A percentile compares a stretch with the other conserved stretches of the same genome.
Evolutionary conservation across 148 eudicot species (phyloP).

Genomic region (Camellia sinensis): DNA sequence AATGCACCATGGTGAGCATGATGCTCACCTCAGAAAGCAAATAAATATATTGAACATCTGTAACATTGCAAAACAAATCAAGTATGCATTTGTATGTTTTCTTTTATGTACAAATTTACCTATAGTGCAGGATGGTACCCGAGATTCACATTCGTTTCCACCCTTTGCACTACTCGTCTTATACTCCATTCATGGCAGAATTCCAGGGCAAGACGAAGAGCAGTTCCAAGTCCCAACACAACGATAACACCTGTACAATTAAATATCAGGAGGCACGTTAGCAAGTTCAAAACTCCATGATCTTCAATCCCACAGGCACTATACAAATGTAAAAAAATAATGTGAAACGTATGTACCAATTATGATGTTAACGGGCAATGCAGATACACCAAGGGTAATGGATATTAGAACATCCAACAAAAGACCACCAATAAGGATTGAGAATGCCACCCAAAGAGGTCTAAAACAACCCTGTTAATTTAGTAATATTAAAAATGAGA

Average conservation of each 20-base stretch:
- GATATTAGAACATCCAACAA: conserved; percentile 32
- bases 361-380: conserved; percentile 34
- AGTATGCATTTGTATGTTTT: background rate
- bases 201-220: conserved; percentile 33
- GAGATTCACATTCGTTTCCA: conserved; percentile 20
- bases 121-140: conserved; percentile 28
- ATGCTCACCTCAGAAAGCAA: background rate
- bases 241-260: conserved; percentile 27
- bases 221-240: conserved; percentile 33
- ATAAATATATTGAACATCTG: background rate
- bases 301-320: background rate
- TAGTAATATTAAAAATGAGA: background rate
- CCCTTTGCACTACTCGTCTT: conserved; percentile 27
- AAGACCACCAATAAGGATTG: conserved; percentile 34
- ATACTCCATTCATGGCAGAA: conserved; percentile 32
- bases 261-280: background rate
- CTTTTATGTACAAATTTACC: conserved; percentile 19
- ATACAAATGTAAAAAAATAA: background rate
- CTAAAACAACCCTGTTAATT: conserved; percentile 26
- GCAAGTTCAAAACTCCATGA: background rate
- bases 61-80: background rate
- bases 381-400: conserved; percentile 38
- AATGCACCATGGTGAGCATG: background rate
- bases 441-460: conserved; percentile 43
- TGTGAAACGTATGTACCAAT: conserved; percentile 18